A percentile compares a stretch with the other conserved stretches of the same genome.
These are phyloP conservation scores for Tubosaeta sp. DNA, from an alignment of 768 basidiomycete species.

Conservation along the genomic window DNA sequence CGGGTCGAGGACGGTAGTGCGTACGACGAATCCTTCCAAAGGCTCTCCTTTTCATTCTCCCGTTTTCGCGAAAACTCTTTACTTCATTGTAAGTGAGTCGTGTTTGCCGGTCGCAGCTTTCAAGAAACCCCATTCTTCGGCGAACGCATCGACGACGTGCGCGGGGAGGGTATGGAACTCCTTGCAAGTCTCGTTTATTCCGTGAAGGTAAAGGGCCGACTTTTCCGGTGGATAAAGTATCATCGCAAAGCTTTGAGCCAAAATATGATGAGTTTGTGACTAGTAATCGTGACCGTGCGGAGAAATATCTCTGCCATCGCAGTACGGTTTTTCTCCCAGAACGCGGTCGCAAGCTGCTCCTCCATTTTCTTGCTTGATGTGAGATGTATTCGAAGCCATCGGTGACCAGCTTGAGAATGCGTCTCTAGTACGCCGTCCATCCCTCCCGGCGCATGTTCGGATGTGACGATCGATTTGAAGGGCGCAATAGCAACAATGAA, in stretches of 20 bases:
- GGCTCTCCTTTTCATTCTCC: constrained; percentile 82
- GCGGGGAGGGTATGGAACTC: constrained; percentile 71
- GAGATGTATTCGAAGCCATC: constrained; percentile 70
- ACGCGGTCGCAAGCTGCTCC: constrained; percentile 62
- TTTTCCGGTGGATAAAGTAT: constrained; percentile 80
- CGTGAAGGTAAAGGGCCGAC: constrained; percentile 91
- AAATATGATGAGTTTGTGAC: background rate
- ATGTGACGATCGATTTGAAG: constrained; percentile 74
- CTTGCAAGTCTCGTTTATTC: constrained; percentile 68
- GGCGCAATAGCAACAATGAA: constrained; percentile 85
- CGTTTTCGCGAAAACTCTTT: constrained; percentile 58
- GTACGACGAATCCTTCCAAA: constrained; percentile 93
- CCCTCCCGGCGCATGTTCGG: constrained; percentile 86
- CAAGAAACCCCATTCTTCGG: constrained; percentile 89
- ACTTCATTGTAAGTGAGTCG: constrained; percentile 63
- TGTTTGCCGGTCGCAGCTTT: constrained; percentile 56
- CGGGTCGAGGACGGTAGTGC: constrained; percentile 56
- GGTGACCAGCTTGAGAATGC: constrained; percentile 81
- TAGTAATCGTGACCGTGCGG: background rate
- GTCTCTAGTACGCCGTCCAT: constrained; percentile 40
- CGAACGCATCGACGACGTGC: constrained; percentile 68
- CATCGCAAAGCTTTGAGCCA: constrained; percentile 80
- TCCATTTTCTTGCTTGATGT: constrained; percentile 57
- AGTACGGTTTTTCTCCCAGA: constrained; percentile 85
- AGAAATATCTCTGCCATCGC: constrained; percentile 81